phyloP scores from a whole-genome alignment of 129 eudicot genomes.

The Chrysanthemum seticuspe region DNA sequence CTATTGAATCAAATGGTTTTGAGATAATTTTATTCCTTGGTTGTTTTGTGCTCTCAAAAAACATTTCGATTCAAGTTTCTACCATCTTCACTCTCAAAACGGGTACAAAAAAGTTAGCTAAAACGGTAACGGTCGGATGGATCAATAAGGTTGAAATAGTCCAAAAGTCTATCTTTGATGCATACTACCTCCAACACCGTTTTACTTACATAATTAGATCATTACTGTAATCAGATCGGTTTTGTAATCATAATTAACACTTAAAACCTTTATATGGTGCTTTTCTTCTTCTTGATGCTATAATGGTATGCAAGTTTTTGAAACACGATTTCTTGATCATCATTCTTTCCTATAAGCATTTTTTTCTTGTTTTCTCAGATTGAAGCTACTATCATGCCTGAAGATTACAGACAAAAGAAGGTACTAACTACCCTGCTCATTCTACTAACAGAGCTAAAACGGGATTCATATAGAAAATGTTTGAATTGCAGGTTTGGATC shows the following conservation, averaged over 20 bases:
- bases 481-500: slow-evolving; percentile 78
- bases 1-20: slow-evolving; percentile 5
- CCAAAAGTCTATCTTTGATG: too few relatives aligned
- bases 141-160: too few relatives aligned
- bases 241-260: too few relatives aligned
- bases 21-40: not conserved
- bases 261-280: too few relatives aligned
- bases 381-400: slow-evolving; percentile 90
- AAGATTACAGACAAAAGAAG: slow-evolving; percentile 83
- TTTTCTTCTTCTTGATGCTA: not conserved
- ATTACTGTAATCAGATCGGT: too few relatives aligned
- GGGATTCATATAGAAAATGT: not conserved
- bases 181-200: too few relatives aligned
- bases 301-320: not conserved
- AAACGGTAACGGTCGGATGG: too few relatives aligned
- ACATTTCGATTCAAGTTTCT: too few relatives aligned
- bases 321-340: not conserved
- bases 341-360: not conserved
- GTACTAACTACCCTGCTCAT: slow-evolving; percentile 29
- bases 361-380: slow-evolving; percentile 49
- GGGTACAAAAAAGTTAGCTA: too few relatives aligned
- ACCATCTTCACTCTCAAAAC: too few relatives aligned
- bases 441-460: not conserved
- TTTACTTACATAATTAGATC: too few relatives aligned
- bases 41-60: not conserved